Evolutionary conservation across 495 filamentous ascomycete species (phyloP), one percentile per base, ranked within the genome.

Genomic region (Trichoderma virens): DNA sequence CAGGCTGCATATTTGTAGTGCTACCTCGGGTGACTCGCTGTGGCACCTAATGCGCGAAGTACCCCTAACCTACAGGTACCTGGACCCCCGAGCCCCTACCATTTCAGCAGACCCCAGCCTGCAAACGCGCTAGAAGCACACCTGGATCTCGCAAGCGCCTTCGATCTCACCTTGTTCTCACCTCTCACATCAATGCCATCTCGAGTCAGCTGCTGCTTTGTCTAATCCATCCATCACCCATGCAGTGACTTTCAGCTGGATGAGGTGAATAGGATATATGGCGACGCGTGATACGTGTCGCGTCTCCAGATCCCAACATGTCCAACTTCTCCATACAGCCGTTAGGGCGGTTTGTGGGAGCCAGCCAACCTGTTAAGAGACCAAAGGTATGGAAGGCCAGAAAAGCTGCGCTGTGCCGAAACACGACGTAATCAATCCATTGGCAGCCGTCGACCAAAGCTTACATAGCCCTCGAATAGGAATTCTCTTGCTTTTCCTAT

Each of bases 401-500:
- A 20, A 5, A 20, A 51, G 45, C n/a, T 51, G 20, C 45, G 32
- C 20, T 60, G 16, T 34, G 27, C 28, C 32, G 59, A 30, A 31
- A 31, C 5, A 1, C 9, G 45, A n/a, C n/a, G n/a, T n/a, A n/a
- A n/a, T n/a, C n/a, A n/a, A n/a, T n/a, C n/a, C n/a, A n/a, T n/a
- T n/a, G n/a, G n/a, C n/a, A n/a, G n/a, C n/a, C n/a, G n/a, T n/a
- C n/a, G n/a, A n/a, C n/a, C n/a, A n/a, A n/a, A n/a, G n/a, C n/a
- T n/a, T n/a, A n/a, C n/a, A n/a, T n/a, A n/a, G n/a, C n/a, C n/a
- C n/a, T 2, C 13, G 14, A 23, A 28, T 47, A 92, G 88, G 94
- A 98, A 77, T 90, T 97, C 61, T 80, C 90, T 2, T 90, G 79
- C 72, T 98, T 97, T 73, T 98, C 93, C 0, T 97, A 92, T 74